Evolutionary conservation across 192 early-diverging fungal species (phyloP).

Genomic region (Rhizophagus clarus): DNA sequence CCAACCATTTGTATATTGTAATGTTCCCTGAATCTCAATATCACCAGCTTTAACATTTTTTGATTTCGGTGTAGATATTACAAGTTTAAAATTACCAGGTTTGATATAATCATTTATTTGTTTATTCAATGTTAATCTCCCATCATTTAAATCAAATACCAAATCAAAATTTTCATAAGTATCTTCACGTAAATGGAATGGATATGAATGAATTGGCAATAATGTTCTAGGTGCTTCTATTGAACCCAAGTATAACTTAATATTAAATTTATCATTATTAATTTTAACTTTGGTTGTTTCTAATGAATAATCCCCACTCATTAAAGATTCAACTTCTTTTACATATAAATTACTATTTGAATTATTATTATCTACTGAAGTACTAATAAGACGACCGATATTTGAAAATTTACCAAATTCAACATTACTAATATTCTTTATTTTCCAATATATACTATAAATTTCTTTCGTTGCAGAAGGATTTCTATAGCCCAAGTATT

Average conservation of each 20-base stretch:
- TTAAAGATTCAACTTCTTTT: background rate
- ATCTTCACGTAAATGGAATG: too few relatives aligned
- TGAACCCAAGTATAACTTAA: too few relatives aligned
- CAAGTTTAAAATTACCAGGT: background rate
- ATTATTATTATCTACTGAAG: background rate
- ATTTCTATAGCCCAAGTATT: background rate
- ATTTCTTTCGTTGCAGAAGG: too few relatives aligned
- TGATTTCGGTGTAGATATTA: background rate
- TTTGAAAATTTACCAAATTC: too few relatives aligned
- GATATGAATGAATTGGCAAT: background rate
- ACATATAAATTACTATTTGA: background rate
- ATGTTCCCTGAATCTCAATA: background rate
- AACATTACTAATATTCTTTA: too few relatives aligned
- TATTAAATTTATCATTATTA: too few relatives aligned
- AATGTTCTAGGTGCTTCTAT: background rate
- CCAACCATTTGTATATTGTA: background rate
- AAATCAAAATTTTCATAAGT: background rate
- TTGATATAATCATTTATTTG: background rate
- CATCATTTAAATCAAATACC: too few relatives aligned
- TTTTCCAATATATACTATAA: too few relatives aligned
- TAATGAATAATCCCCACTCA: background rate
- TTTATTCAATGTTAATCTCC: background rate
- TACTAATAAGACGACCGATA: too few relatives aligned
- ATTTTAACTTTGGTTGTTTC: too few relatives aligned
- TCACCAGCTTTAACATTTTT: background rate